Evolutionary conservation across 441 rosid genomes (phyloP), one percentile per base, ranked within the genome.

Genomic region (Populus hybrid): DNA sequence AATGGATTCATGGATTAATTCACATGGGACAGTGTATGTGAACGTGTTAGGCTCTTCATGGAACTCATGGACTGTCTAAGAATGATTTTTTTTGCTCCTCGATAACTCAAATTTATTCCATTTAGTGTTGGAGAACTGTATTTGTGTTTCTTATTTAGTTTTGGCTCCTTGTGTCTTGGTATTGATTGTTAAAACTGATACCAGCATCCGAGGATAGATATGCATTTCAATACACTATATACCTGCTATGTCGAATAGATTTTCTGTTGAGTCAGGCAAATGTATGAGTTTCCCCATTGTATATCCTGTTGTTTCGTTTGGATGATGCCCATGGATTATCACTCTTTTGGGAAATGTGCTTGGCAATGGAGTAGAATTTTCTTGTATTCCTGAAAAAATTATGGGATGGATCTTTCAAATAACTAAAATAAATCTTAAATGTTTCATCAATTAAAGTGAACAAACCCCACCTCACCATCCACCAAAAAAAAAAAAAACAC

Each of bases 211-310:
- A 26, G 28, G 33, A 59, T 23, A 7, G 65, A n/a, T 63, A n/a
- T 53, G 67, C 75, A 87, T 82, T 77, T 61, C 67, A 23, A 1
- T n/a, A 23, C 12, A 23, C 26, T 64, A 18, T 63, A 24, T 86
- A 93, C 97, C 97, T 84, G 98, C 94, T 84, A 93, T 24, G 78
- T 76, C 80, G 81, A 90, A 81, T 28, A 96, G 96, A 38, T 89
- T 94, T 72, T 90, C 88, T 24, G 88, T 82, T 70, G 97, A 83
- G 69, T 87, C 78, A 9, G 97, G 95, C 79, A 94, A 86, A 86
- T 85, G 76, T 82, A 92, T 80, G 78, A 94, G 89, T 88, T 88
- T 91, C 50, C 97, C 95, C 2, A 18, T 73, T n/a, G 45, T 31
- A 72, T 82, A 86, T 73, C 80, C 85, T 29, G 50, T 33, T 79